These are phyloP conservation scores for Dactylellina haptotyla DNA, from an alignment of 2,329 filamentous ascomycete genomes.

Conservation along the genomic window DNA sequence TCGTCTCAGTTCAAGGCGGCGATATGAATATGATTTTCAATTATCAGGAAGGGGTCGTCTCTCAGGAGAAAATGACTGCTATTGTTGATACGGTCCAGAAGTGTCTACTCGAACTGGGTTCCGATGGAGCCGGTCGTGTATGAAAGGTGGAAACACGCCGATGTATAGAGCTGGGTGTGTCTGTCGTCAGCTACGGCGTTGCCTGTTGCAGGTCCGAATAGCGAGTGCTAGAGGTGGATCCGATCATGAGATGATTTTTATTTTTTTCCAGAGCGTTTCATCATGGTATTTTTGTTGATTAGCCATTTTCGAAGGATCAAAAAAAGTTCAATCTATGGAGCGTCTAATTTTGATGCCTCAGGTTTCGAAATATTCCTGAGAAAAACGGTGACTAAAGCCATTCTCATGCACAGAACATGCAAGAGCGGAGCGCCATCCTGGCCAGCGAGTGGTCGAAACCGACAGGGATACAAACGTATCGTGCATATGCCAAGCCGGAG, in stretches of 20 bases:
- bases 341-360: constrained; percentile 11
- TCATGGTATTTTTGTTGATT: not conserved
- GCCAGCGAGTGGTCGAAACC: constrained; percentile 9
- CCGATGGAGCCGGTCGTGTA: too few relatives aligned
- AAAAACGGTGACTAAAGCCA: constrained; percentile 4
- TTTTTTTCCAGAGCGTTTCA: not conserved
- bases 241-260: not conserved
- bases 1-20: constrained; percentile 27
- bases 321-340: not conserved
- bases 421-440: not conserved
- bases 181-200: constrained; percentile 15
- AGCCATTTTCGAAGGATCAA: constrained; percentile 25
- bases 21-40: constrained; percentile 49
- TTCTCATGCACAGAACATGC: constrained; percentile 2
- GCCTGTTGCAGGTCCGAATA: not conserved
- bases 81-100: constrained; percentile 8
- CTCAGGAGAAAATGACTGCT: constrained; percentile 9
- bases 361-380: not conserved
- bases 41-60: constrained; percentile 35
- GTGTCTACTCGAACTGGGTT: not conserved
- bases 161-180: not conserved
- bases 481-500: constrained; percentile 28
- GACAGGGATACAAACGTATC: constrained; percentile 46
- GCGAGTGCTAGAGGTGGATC: constrained; percentile 1
- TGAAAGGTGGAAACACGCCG: not conserved